Conservation (phyloP, 2,329 filamentous ascomycete genomes). For the Pyrenophora tritici-repentis region DNA sequence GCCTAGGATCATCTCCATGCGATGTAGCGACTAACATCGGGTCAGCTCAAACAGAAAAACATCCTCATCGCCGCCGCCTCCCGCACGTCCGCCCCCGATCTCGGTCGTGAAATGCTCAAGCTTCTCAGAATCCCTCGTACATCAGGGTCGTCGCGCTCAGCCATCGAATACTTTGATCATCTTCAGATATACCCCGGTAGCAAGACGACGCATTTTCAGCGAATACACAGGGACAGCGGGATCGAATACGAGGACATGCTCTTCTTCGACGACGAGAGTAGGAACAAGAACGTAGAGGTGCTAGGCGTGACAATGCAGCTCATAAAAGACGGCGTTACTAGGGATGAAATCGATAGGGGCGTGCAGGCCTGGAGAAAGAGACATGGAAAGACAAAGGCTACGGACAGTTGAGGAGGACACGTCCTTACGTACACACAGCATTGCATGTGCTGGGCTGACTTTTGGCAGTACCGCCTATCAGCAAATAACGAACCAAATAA, state of each 20-base stretch:
- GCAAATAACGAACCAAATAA: no score
- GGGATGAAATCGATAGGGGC: conserved; percentile 77
- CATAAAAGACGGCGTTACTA: conserved; percentile 77
- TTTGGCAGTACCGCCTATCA: no score
- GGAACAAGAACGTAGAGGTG: conserved; percentile 81
- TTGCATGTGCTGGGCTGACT: no score
- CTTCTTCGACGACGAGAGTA: conserved; percentile 91
- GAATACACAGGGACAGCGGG: conserved; percentile 71
- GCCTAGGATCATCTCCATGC: neutral
- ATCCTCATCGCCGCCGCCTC: conserved; percentile 75
- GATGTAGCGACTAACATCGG: neutral
- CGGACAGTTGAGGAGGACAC: conserved; percentile 4
- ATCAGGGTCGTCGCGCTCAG: conserved; percentile 50
- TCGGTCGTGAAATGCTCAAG: conserved; percentile 80
- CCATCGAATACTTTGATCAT: conserved; percentile 61
- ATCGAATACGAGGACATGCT: conserved; percentile 82
- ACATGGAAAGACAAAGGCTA: conserved; percentile 54
- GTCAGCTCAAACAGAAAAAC: conserved; percentile 50
- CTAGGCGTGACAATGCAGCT: conserved; percentile 85
- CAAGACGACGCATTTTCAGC: conserved; percentile 85
- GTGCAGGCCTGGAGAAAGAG: conserved; percentile 80
- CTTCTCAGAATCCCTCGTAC: conserved; percentile 67
- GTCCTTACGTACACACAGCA: neutral
- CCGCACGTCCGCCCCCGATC: conserved; percentile 76
- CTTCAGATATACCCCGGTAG: conserved; percentile 71